Conservation (phyloP, 345 rosid genomes). For the Aurinia saxatilis region DNA sequence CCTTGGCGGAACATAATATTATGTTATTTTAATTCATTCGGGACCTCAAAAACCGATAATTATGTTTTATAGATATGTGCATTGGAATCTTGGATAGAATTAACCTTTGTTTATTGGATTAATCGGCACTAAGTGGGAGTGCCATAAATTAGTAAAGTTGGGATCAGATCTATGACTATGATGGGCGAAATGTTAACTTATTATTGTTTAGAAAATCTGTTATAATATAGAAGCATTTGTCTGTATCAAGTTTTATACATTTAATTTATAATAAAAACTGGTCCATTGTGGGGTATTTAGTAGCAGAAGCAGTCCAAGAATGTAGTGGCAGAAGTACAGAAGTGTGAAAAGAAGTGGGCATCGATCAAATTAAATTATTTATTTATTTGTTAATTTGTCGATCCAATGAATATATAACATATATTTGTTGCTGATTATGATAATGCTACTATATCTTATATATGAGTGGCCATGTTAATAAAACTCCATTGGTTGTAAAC, state of each 20-base stretch:
- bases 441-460: not conserved
- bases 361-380: constrained; percentile 2
- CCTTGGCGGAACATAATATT: not conserved
- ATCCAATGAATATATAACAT: constrained; percentile 29
- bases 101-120: constrained; percentile 11
- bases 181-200: not conserved
- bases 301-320: constrained; percentile 29
- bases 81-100: constrained; percentile 3
- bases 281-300: constrained; percentile 22
- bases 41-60: not conserved
- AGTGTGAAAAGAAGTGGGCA: constrained; percentile 29
- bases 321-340: constrained; percentile 26
- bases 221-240: constrained; percentile 14
- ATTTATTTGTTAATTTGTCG: constrained; percentile 18
- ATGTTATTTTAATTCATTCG: not conserved
- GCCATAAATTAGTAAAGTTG: not conserved
- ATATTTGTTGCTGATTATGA: constrained; percentile 2
- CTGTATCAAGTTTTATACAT: constrained; percentile 2
- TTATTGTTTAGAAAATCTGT: not conserved
- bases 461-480: constrained; percentile 20
- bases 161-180: constrained; percentile 16
- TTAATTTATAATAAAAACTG: not conserved
- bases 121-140: constrained; percentile 9
- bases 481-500: constrained; percentile 1
- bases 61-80: not conserved